A percentile compares a stretch with the other conserved stretches of the same genome.
phyloP scores from a whole-genome alignment of 345 rosid genomes.

The Brassica napus region DNA sequence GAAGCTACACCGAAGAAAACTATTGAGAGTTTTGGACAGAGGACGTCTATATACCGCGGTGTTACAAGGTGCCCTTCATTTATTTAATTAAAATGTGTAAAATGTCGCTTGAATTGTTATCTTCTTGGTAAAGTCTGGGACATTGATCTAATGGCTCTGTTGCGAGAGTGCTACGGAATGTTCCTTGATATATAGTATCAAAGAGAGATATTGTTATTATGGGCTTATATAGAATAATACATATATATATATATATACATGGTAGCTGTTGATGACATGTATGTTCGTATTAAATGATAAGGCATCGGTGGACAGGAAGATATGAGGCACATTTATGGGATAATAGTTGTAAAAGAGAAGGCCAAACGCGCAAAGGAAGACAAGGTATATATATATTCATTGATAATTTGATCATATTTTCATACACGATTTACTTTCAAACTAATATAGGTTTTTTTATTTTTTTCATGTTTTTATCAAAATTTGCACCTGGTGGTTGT shows the following conservation, averaged over 20 bases:
- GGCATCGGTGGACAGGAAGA: slow-evolving; percentile 91
- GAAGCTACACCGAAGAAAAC: slow-evolving; percentile 64
- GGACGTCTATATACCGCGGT: slow-evolving; percentile 94
- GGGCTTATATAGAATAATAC: slow-evolving; percentile 1
- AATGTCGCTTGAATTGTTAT: not conserved
- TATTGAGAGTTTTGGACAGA: slow-evolving; percentile 81
- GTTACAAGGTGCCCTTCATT: slow-evolving; percentile 65
- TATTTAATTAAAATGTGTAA: not conserved
- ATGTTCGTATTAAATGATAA: slow-evolving; percentile 24
- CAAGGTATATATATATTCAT: slow-evolving; percentile 48
- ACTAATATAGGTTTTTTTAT: slow-evolving; percentile 8
- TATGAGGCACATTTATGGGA: slow-evolving; percentile 89
- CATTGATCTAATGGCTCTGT: slow-evolving; percentile 11
- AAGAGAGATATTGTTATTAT: not conserved
- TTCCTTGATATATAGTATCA: slow-evolving; percentile 11
- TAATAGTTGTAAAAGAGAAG: slow-evolving; percentile 82
- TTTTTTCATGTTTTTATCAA: not conserved
- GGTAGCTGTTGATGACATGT: not conserved
- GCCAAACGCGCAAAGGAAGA: slow-evolving; percentile 89
- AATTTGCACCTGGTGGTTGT: slow-evolving; percentile 21
- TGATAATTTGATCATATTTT: not conserved
- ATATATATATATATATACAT: not conserved
- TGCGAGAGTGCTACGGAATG: slow-evolving; percentile 2
- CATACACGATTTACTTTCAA: not conserved
- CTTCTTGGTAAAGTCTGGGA: not conserved